These are phyloP conservation scores for Elsinoe australis DNA, from an alignment of 2,329 filamentous ascomycete genomes.

Conservation along the genomic window DNA sequence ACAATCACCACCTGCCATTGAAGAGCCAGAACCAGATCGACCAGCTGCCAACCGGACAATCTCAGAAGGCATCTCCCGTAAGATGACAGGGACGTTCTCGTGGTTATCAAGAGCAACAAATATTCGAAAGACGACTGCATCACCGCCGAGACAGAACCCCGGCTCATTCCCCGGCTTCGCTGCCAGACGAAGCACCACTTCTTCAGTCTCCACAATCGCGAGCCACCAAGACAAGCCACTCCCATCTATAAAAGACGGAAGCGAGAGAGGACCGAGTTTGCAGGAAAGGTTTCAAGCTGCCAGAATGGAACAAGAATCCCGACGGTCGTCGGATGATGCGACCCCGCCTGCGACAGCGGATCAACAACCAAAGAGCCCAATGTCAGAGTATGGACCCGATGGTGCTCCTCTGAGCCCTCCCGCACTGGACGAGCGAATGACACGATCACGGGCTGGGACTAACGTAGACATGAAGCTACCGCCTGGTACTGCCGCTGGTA, in stretches of 20 bases:
- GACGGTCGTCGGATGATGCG: constrained; percentile 32
- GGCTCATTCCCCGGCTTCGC: constrained; percentile 18
- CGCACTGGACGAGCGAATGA: constrained; percentile 22
- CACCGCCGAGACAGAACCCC: constrained; percentile 37
- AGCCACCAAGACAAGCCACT: constrained; percentile 78
- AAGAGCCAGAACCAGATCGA: constrained; percentile 14
- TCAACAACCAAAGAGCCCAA: constrained; percentile 11
- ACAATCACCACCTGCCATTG: constrained; percentile 5
- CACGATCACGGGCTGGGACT: constrained; percentile 19
- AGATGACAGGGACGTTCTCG: constrained; percentile 79
- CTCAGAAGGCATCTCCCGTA: constrained; percentile 42
- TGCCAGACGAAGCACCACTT: constrained; percentile 64
- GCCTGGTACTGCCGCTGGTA: constrained; percentile 77
- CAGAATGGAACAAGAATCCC: constrained; percentile 62
- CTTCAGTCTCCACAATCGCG: constrained; percentile 67
- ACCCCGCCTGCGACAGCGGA: constrained; percentile 27
- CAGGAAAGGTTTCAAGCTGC: constrained; percentile 73
- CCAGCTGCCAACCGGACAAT: constrained; percentile 11
- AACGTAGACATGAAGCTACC: constrained; percentile 62
- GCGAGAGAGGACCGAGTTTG: constrained; percentile 49
- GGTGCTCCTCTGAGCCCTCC: constrained; percentile 20
- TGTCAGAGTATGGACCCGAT: constrained; percentile 17
- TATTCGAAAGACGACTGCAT: constrained; percentile 51
- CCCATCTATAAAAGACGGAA: constrained; percentile 61
- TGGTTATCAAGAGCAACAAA: constrained; percentile 64